Evolutionary conservation across 331 rosid species (phyloP), one percentile per base, ranked within the genome.

Genomic region (Malus hybrid): DNA sequence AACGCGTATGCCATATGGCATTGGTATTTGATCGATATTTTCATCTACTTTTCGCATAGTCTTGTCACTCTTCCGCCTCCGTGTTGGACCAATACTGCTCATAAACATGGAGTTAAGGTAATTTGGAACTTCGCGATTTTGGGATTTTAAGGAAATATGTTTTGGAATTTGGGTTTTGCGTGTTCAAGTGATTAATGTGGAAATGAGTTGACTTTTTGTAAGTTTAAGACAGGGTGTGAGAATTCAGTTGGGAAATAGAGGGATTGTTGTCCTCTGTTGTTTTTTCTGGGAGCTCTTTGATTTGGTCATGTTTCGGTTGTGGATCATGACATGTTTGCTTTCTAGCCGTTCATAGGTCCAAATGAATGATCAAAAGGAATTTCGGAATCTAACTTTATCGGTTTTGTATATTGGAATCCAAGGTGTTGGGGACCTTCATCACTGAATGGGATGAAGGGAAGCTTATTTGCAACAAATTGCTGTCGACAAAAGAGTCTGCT

Each of bases 371-470:
- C 11, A 10, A 44, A 67, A 55, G 28, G 42, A 68, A 74, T 29
- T 58, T 28, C 22, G 61, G n/a, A 70, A 5, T 52, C 26, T 60
- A 57, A 63, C 50, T 19, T 19, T 78, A 18, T 61, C 68, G 80
- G 62, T 50, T 78, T 63, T 74, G 29, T 70, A 5, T 26, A 73
- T 48, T 70, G 67, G 30, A 76, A 63, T 75, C 20, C 28, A 72
- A 94, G 99, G 97, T 88, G 71, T 73, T 92, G 87, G 99, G 97
- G 63, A 94, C 99, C 64, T 94, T 94, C 85, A 88, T 94, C 73
- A 79, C 90, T 1, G 99, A 94, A 82, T 87, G 96, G 94, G 89
- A 87, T 3, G 89, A 87, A 72, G 97, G 96, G 76, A 88, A 57
- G 70, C 85, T 62, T 67, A 53, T 66, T 69, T 86, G 91, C 65